A percentile compares a stretch with the other conserved stretches of the same genome.
These are phyloP conservation scores for Mangifera indica DNA, from an alignment of 345 rosid genomes.

Conservation along the genomic window DNA sequence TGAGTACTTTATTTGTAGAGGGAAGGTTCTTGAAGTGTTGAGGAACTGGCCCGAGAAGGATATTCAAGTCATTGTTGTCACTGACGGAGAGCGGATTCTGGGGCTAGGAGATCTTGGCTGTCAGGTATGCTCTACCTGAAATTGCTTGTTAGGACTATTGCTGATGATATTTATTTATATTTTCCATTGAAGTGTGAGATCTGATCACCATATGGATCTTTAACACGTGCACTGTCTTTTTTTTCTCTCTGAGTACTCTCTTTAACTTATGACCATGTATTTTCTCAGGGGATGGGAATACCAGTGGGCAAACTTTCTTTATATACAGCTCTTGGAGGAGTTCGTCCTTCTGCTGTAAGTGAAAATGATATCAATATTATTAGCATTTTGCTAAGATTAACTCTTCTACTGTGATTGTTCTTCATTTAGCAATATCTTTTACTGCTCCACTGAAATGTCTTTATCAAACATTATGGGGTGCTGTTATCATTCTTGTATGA, in stretches of 20 bases:
- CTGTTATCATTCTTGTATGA: background rate
- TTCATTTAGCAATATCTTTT: background rate
- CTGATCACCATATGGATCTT: background rate
- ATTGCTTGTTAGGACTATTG: background rate
- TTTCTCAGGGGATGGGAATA: slow-evolving; percentile 87
- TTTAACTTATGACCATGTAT: slow-evolving; percentile 1
- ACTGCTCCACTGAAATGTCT: background rate
- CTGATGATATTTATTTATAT: background rate
- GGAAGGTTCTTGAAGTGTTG: slow-evolving; percentile 80
- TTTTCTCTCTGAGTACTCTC: background rate
- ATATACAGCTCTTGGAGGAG: slow-evolving; percentile 94
- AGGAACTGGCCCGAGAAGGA: slow-evolving; percentile 96
- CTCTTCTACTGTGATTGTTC: background rate
- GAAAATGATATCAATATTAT: slow-evolving; percentile 7
- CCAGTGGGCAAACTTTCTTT: slow-evolving; percentile 95
- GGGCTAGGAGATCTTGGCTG: slow-evolving; percentile 98
- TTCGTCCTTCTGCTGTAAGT: slow-evolving; percentile 95
- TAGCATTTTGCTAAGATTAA: background rate
- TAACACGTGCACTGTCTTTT: background rate
- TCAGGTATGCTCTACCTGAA: slow-evolving; percentile 48
- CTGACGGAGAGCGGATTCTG: slow-evolving; percentile 94
- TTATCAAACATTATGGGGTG: background rate
- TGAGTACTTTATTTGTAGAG: slow-evolving; percentile 42
- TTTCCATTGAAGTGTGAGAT: background rate
- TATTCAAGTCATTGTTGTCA: slow-evolving; percentile 94